phyloP scores from a whole-genome alignment of 768 basidiomycete genomes.

The Trametes meyenii region DNA sequence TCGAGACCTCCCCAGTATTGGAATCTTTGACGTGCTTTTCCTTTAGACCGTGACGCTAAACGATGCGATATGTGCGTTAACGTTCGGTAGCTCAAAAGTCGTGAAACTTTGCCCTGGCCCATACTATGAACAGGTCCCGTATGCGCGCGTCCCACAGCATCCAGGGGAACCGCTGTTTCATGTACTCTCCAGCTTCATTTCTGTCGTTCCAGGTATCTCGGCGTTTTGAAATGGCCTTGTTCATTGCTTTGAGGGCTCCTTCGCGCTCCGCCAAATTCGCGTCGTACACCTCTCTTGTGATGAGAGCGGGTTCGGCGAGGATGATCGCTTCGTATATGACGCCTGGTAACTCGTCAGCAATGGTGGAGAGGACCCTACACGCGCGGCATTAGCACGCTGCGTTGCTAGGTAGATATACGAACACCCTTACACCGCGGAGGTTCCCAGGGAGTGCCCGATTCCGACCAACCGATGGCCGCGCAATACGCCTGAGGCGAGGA shows the following conservation, averaged over 20 bases:
- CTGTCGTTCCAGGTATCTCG: constrained; percentile 13
- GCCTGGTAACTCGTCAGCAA: too few relatives aligned
- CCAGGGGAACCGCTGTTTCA: constrained; percentile 18
- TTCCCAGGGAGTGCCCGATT: constrained; percentile 19
- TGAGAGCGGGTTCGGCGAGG: constrained; percentile 17
- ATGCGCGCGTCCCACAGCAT: constrained; percentile 17
- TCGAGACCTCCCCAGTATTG: not conserved
- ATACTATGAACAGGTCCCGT: constrained; percentile 15
- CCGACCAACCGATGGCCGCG: constrained; percentile 8
- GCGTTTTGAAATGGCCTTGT: constrained; percentile 10
- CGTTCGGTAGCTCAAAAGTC: too few relatives aligned
- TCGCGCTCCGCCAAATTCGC: constrained; percentile 4
- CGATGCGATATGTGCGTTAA: too few relatives aligned
- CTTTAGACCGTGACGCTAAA: constrained; percentile 8
- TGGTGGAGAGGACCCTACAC: constrained; percentile 9
- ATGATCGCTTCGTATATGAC: constrained; percentile 12
- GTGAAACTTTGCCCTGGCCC: not conserved
- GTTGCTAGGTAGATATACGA: too few relatives aligned
- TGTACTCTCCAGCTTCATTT: constrained; percentile 11
- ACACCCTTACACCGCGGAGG: constrained; percentile 8
- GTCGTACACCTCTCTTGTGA: constrained; percentile 12
- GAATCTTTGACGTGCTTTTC: not conserved
- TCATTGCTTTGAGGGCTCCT: constrained; percentile 2
- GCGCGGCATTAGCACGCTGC: too few relatives aligned
- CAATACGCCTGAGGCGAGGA: not conserved